These are phyloP conservation scores for Pestalotiopsis sp. DNA, from an alignment of 2,329 filamentous ascomycete genomes.

Conservation along the genomic window DNA sequence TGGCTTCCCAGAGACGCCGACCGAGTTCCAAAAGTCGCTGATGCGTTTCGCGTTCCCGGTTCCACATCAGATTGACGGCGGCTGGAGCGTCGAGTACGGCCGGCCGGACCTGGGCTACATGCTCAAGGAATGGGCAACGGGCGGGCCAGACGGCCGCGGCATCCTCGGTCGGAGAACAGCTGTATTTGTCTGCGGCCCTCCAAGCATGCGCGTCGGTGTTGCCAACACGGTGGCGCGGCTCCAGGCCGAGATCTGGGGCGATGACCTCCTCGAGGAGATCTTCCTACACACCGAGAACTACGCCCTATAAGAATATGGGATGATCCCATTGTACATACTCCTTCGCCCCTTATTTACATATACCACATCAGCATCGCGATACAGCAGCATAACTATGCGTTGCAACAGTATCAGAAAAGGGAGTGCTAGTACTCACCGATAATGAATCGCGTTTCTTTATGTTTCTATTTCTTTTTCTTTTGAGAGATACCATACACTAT, in stretches of 20 bases:
- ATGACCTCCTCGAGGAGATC: conserved; percentile 81
- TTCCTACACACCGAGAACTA: conserved; percentile 97
- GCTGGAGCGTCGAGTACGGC: conserved; percentile 92
- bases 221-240: conserved; percentile 81
- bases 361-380: background rate
- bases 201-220: conserved; percentile 84
- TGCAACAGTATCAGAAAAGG: background rate
- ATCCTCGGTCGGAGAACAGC: conserved; percentile 80
- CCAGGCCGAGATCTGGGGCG: conserved; percentile 81
- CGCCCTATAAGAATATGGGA: conserved; percentile 61
- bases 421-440: background rate
- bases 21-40: conserved; percentile 83
- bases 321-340: conserved; percentile 1
- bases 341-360: background rate
- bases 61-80: conserved; percentile 68
- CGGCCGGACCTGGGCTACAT: conserved; percentile 86
- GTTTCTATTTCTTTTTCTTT: background rate
- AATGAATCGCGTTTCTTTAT: background rate
- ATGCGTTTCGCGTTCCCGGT: conserved; percentile 88
- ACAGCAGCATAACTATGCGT: background rate
- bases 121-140: conserved; percentile 78
- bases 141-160: conserved; percentile 64
- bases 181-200: conserved; percentile 91
- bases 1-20: conserved; percentile 82
- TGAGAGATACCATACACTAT: background rate